Percentiles rank a stretch among this genome's conserved stretches.
These are phyloP conservation scores for Hygrophila difformis DNA, from an alignment of 257 asterid genomes.

Conservation along the genomic window DNA sequence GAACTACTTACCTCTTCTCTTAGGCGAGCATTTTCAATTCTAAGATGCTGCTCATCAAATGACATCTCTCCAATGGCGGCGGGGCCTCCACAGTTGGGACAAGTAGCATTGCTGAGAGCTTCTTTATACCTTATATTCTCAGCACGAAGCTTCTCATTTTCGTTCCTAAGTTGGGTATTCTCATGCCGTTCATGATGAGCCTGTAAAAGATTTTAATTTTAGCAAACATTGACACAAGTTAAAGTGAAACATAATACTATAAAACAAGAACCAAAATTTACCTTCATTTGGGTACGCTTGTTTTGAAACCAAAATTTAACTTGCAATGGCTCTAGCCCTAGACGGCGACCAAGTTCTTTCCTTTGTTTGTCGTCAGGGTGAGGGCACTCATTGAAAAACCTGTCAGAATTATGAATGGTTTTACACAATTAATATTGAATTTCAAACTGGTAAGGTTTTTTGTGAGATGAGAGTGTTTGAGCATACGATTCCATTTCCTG, in stretches of 20 bases:
- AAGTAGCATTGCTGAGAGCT: slow-evolving; percentile 48
- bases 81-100: slow-evolving; percentile 70
- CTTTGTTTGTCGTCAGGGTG: slow-evolving; percentile 95
- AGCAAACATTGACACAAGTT: not conserved
- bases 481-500: slow-evolving; percentile 75
- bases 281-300: slow-evolving; percentile 92
- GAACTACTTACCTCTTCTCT: slow-evolving; percentile 47
- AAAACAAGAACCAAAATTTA: not conserved
- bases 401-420: slow-evolving; percentile 12
- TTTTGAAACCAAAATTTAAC: slow-evolving; percentile 95
- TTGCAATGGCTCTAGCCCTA: slow-evolving; percentile 73
- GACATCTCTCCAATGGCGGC: slow-evolving; percentile 78
- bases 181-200: slow-evolving; percentile 68
- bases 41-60: slow-evolving; percentile 62
- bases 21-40: slow-evolving; percentile 62
- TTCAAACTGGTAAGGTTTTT: no score
- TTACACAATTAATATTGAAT: no score
- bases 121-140: slow-evolving; percentile 62
- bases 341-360: slow-evolving; percentile 76
- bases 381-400: slow-evolving; percentile 80
- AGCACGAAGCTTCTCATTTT: slow-evolving; percentile 61
- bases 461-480: not conserved
- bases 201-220: slow-evolving; percentile 17
- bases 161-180: slow-evolving; percentile 46
- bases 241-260: no score